phyloP scores from a whole-genome alignment of 805 yeast species.

The Yarrowia sp. region DNA sequence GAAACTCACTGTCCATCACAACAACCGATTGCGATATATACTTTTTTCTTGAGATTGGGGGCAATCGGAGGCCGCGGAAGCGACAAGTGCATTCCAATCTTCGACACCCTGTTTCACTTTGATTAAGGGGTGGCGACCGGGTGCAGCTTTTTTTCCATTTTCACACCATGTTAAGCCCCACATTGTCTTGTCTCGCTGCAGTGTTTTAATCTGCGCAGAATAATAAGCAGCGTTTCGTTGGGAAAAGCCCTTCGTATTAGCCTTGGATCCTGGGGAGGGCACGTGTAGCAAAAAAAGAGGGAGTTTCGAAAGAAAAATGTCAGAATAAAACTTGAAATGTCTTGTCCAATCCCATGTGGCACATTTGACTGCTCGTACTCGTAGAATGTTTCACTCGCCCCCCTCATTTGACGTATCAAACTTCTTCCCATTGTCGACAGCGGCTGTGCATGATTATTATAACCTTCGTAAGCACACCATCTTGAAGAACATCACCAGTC shows the following conservation, averaged over 20 bases:
- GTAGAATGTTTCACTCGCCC: no score
- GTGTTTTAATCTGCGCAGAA: not conserved
- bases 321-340: not conserved
- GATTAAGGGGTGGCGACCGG: not conserved
- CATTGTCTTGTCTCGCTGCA: not conserved
- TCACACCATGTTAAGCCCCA: not conserved
- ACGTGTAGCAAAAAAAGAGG: not conserved
- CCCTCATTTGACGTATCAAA: no score
- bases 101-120: not conserved
- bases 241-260: constrained; percentile 3
- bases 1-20: constrained; percentile 2
- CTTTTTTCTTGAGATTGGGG: not conserved
- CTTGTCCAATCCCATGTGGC: no score
- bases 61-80: not conserved
- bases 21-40: not conserved
- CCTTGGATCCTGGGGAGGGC: not conserved
- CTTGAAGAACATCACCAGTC: constrained; percentile 22
- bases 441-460: constrained; percentile 30
- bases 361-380: no score
- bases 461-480: constrained; percentile 28
- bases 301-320: not conserved
- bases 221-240: not conserved
- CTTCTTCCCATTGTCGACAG: not conserved
- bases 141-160: not conserved
- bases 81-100: no score